A percentile compares a stretch with the other conserved stretches of the same genome.
Conservation (phyloP, 2,329 filamentous ascomycete genomes). For the Colletotrichum chrysophilum region DNA sequence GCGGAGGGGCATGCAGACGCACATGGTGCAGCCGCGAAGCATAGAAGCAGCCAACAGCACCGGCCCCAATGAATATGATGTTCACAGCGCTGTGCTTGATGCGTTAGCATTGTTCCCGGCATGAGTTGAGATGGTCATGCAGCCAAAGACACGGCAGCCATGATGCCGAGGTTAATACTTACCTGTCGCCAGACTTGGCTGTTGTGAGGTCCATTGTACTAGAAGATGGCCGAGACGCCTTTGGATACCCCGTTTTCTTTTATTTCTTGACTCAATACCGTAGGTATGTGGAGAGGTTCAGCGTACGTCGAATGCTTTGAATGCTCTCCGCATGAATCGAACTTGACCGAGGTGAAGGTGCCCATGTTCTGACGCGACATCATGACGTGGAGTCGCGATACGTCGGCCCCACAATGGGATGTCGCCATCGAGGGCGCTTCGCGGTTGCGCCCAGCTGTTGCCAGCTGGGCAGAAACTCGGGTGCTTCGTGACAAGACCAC, state of each 20-base stretch:
- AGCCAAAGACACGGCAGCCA: background rate
- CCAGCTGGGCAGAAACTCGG: background rate
- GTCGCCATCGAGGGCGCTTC: background rate
- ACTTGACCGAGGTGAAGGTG: background rate
- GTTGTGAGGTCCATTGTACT: background rate
- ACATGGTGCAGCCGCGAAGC: slow-evolving; percentile 70
- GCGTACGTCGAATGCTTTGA: background rate
- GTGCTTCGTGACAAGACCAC: background rate
- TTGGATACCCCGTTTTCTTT: background rate
- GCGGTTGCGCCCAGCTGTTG: background rate
- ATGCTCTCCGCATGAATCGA: background rate
- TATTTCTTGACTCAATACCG: background rate
- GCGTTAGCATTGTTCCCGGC: background rate
- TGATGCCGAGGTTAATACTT: background rate
- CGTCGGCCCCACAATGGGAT: background rate
- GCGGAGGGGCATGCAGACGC: background rate
- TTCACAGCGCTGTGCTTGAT: slow-evolving; percentile 49
- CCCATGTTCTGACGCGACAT: background rate
- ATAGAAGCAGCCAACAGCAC: slow-evolving; percentile 76
- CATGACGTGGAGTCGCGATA: background rate
- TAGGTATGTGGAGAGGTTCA: background rate
- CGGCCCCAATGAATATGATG: slow-evolving; percentile 72
- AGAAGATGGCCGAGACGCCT: background rate
- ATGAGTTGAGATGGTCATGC: background rate
- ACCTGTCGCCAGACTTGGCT: background rate